Percentiles rank a stretch among this genome's conserved stretches.
These are phyloP conservation scores for Coemansia sp. DNA, from an alignment of 192 early-diverging fungal genomes.

Conservation along the genomic window DNA sequence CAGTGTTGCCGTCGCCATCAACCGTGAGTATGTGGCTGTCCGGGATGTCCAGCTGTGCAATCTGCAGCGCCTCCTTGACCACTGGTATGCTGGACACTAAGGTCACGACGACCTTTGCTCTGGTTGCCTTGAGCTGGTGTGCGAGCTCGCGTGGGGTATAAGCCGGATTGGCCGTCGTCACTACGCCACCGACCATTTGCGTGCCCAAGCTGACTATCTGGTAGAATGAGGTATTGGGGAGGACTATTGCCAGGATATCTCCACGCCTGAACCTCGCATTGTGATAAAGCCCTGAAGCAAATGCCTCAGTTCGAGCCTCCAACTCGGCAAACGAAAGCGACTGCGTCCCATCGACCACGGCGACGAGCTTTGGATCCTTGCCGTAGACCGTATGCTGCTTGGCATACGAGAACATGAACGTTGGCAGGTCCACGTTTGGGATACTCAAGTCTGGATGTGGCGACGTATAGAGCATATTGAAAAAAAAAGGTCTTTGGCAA, in stretches of 20 bases:
- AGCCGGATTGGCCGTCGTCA: conserved; percentile 80
- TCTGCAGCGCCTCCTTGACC: conserved; percentile 34
- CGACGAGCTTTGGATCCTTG: conserved; percentile 32
- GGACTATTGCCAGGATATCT: conserved; percentile 71
- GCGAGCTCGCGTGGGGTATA: conserved; percentile 82
- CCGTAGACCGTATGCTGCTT: conserved; percentile 39
- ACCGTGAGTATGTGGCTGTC: conserved; percentile 38
- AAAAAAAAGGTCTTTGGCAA: not conserved
- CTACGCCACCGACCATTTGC: conserved; percentile 68
- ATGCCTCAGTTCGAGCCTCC: conserved; percentile 22
- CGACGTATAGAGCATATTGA: conserved; percentile 51
- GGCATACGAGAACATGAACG: conserved; percentile 41
- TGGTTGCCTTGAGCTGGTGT: conserved; percentile 74
- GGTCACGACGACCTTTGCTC: conserved; percentile 70
- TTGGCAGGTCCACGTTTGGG: conserved; percentile 47
- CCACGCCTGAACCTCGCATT: conserved; percentile 65
- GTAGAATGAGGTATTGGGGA: conserved; percentile 73
- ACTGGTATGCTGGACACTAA: conserved; percentile 22
- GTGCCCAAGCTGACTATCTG: conserved; percentile 67
- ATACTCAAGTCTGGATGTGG: conserved; percentile 25
- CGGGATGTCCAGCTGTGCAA: conserved; percentile 29
- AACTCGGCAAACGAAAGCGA: conserved; percentile 41
- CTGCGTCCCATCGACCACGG: conserved; percentile 21
- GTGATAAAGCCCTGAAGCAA: conserved; percentile 52
- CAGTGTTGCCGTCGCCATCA: conserved; percentile 21